Evolutionary conservation across 495 filamentous ascomycete genomes (phyloP), one percentile per base, ranked within the genome.

Genomic region (Neurospora pannonica): DNA sequence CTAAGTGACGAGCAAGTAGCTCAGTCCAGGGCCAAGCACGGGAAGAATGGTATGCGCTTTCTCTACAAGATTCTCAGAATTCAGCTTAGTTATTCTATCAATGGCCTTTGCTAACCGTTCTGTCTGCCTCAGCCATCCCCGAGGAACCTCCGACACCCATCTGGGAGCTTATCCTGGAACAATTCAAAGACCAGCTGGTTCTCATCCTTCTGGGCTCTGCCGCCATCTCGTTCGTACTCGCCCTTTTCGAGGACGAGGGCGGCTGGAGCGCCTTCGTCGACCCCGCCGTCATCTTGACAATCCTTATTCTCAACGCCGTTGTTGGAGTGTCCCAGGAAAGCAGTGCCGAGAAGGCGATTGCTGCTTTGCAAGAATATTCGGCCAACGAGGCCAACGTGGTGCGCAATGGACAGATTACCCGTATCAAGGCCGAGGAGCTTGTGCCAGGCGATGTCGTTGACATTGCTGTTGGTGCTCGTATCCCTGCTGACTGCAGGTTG

Each of bases 201-300:
- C 88, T 99, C 72, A 99, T 99, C 78, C 88, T 99, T 5, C 86
- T 99, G 70, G 96, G 90, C 60, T 98, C 95, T 19, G 97, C 97
- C 6, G 93, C 89, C n/a, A 89, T 99, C 60, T 98, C 97, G 3
- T 98, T 99, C 77, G 89, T 96, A 28, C 84, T 99, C 71, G 97
- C 97, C 67, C 87, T 99, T 15, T 96, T 98, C 76, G 97, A 98
- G 82, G 93, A 95, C 70, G 92, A 91, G 70, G 93, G 94, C 72
- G 96, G 92, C 73, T 97, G 94, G 94, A 94, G 95, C 76, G 97
- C 95, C n/a, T 99, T 98, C 82, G 96, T 99, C 73, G 97, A 99
- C 84, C 97, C 97, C 39, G 90, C 88, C 75, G 97, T 99, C 82
- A 99, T 99, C 78, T 87, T 99, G 74, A 98, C 97, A 31, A 99